Percentiles rank a stretch among this genome's conserved stretches.
Conservation (phyloP, 441 rosid genomes). For the Aquilaria agallochum region DNA sequence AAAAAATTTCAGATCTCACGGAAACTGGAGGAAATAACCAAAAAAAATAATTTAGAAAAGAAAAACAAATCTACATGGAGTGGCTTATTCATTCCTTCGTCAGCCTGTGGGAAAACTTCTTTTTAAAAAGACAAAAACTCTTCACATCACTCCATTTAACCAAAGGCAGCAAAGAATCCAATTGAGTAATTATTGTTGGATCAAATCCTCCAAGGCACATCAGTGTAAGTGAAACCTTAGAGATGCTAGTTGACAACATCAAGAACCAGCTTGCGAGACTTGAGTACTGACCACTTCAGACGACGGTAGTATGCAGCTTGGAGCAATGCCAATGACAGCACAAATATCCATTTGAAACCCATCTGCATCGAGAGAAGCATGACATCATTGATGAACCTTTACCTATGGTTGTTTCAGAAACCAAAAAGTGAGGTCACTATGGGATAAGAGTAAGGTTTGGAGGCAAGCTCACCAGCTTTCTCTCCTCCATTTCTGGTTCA, state of each 20-base stretch:
- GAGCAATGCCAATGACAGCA: constrained; percentile 86
- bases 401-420: too few species aligned
- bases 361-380: constrained; percentile 46
- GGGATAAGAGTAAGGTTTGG: too few species aligned
- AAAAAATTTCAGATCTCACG: too few species aligned
- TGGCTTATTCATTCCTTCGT: constrained; percentile 16
- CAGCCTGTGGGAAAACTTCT: too few species aligned
- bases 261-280: constrained; percentile 85
- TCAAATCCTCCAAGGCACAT: constrained; percentile 13
- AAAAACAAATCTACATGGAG: background rate
- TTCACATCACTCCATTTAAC: constrained; percentile 1
- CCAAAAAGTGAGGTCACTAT: too few species aligned
- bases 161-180: constrained; percentile 20
- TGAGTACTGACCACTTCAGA: constrained; percentile 82
- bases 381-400: too few species aligned
- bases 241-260: constrained; percentile 81
- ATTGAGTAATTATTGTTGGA: constrained; percentile 33
- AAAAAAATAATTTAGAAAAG: too few species aligned
- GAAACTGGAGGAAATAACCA: too few species aligned
- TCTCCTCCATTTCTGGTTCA: constrained; percentile 99
- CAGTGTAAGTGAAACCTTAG: background rate
- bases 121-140: background rate
- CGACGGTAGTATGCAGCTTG: constrained; percentile 93
- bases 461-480: constrained; percentile 66
- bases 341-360: constrained; percentile 99